Percentiles rank a stretch among this genome's conserved stretches.
Conservation (phyloP, 805 yeast species). For the Cyberlindnera veronae region DNA sequence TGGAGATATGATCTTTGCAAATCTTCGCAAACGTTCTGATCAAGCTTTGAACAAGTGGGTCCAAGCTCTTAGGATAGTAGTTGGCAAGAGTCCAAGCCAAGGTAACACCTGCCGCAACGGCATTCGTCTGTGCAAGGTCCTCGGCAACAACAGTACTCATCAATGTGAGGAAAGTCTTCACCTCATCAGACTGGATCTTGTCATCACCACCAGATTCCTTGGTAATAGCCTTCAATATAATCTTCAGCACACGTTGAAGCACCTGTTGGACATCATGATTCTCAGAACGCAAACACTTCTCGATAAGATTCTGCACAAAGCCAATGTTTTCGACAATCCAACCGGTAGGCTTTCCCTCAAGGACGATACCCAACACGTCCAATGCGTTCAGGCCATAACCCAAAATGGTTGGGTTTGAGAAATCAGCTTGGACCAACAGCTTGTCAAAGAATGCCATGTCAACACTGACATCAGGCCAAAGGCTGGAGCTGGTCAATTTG, state of each 20-base stretch:
- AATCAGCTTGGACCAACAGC: conserved; percentile 74
- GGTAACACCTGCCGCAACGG: conserved; percentile 85
- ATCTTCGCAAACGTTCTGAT: conserved; percentile 87
- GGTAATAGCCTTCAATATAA: conserved; percentile 64
- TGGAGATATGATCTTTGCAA: conserved; percentile 80
- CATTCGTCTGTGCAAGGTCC: conserved; percentile 67
- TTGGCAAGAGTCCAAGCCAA: conserved; percentile 77
- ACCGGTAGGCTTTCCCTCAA: conserved; percentile 68
- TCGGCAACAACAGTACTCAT: conserved; percentile 71
- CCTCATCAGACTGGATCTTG: conserved; percentile 58
- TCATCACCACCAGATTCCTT: conserved; percentile 41
- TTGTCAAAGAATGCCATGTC: conserved; percentile 86
- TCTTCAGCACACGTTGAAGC: conserved; percentile 67
- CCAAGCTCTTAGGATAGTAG: conserved; percentile 69
- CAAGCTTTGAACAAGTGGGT: conserved; percentile 67
- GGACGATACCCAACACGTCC: conserved; percentile 79
- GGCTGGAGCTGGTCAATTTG: conserved; percentile 62
- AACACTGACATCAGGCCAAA: conserved; percentile 89
- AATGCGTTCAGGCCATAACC: conserved; percentile 87
- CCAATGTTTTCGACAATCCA: conserved; percentile 78
- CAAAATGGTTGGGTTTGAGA: conserved; percentile 61
- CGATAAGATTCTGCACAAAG: conserved; percentile 69
- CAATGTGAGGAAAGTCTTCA: conserved; percentile 55
- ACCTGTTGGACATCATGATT: conserved; percentile 86
- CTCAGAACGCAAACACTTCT: conserved; percentile 76